Conservation (phyloP, 139 green algal genomes). For the Tetradesmus obliquus region DNA sequence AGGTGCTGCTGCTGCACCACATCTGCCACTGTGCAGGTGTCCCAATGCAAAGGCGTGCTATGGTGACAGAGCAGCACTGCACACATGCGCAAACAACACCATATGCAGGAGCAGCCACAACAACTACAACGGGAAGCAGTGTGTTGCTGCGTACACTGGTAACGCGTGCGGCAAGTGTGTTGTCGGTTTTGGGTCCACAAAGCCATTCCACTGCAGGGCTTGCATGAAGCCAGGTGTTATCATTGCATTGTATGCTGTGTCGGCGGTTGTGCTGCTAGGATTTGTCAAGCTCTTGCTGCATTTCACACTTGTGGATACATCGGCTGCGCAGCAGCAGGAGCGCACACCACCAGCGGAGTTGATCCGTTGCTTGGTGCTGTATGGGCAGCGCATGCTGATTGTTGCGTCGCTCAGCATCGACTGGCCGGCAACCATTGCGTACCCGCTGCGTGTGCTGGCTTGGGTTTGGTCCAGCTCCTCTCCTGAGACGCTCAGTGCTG, state of each 20-base stretch:
- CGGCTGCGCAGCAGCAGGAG: neutral
- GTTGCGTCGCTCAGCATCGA: neutral
- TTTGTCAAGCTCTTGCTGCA: neutral
- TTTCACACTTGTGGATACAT: neutral
- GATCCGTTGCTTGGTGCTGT: neutral
- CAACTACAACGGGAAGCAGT: too few relatives aligned
- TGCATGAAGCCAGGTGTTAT: neutral
- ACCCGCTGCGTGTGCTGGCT: neutral
- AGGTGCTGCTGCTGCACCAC: slow-evolving; percentile 1
- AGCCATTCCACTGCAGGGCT: neutral
- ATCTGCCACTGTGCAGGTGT: too few relatives aligned
- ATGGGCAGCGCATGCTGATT: neutral
- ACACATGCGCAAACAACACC: neutral
- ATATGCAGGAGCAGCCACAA: neutral
- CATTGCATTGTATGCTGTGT: neutral
- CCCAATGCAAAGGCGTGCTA: neutral
- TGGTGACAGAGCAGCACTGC: neutral
- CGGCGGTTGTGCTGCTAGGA: neutral
- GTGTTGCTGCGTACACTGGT: neutral
- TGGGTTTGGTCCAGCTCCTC: neutral
- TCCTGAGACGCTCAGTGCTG: neutral
- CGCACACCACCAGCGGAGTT: neutral
- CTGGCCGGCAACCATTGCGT: neutral
- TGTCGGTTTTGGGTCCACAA: neutral
- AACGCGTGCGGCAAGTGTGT: neutral